Evolutionary conservation across 2,329 filamentous ascomycete species (phyloP), one percentile per base, ranked within the genome.

Genomic region (Neopestalotiopsis rosae): DNA sequence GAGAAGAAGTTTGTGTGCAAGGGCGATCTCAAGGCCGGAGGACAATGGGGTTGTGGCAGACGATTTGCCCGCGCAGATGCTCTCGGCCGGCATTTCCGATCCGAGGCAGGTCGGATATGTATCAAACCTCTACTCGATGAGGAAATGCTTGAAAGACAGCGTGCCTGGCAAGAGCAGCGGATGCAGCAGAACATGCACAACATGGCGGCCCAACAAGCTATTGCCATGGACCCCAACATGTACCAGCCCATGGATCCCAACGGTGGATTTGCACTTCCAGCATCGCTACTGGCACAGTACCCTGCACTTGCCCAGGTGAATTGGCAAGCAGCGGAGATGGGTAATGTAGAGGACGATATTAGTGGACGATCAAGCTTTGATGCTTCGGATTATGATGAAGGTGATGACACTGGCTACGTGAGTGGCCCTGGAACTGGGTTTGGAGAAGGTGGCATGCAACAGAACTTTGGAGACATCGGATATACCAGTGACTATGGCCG

Each of bases 1-100:
- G 96, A 99, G 83, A 99, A 98, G 89, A 98, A 97, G 78, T 99
- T 98, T 78, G 93, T 98, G 7, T 99, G 96, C 82, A 94, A 94
- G 74, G 96, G 96, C 66, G 93, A 95, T 69, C 89, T 99, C 64
- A 95, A 95, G 73, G 90, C 90, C 1, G 91, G 91, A 61, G 91
- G 91, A 5, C 90, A 92, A 72, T 99, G 96, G 96, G 96, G 96
- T 24, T 99, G 96, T 74, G 94, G 94, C 3, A 89, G 96, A 70
- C 89, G 95, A 10, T 99, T 99, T 80, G 96, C 96, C 17, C 93
- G 96, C 74, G 96, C 96, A 5, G 96, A 99, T 83, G 96, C 96
- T 5, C 86, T 99, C 1, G 96, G 96, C 2, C 89, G 95, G 12
- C 96, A 98, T 82, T 99, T 99, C 85, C 89, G 96, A 66, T 97